Base-by-base conservation (phyloP, 2,329 filamentous ascomycete species). In the Waltergamsia citrina region DNA sequence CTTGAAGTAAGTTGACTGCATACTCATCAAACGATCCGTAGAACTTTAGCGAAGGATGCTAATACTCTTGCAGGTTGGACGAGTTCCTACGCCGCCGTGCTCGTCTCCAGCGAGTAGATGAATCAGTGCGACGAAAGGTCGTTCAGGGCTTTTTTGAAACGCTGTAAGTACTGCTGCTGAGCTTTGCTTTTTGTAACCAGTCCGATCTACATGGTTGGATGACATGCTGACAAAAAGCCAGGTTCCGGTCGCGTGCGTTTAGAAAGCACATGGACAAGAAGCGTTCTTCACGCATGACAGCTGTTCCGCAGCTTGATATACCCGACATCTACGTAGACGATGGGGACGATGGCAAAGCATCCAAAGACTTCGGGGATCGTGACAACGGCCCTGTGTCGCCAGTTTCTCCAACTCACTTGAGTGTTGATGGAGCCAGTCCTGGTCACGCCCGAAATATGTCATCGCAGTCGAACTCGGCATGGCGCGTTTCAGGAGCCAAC, bases 91-190 rank as follows among this genome's bases (percentile, higher is more conserved):
- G 90, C 38, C 85, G 93, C 24, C 80, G 90, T 41, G 86, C 88
- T 21, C 78, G 90, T 34, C 69, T 98, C 31, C 90, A 96, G 54
- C 81, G 90, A 40, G 90, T 98, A 2, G 86, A 98, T 48, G 90
- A 98, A 57, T 86, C 92, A 45, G 86, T 96, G 28, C 82, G 86
- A 38, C 78, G 93, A 38, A 84, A 90, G 42, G 78, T 88, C 19
- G 92, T 98, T 8, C 74, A 92, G 28, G 87, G 88, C 26, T 98
- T 98, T 63, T 96, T 98, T 57, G 85, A 96, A 53, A 96, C 88
- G 11, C 59, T 92, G 62, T 88, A 62, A 59, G 72, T 61, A 12
- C 16, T 23, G 17, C 24, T 15, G 12, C 9, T 5, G 12, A 5
- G 12, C 24, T 26, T 9, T 14, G 21, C 7, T 28, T 5, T 9